Evolutionary conservation across 202 grass and related monocot genomes (phyloP), one percentile per base, ranked within the genome.

Genomic region (Setaria viridis): DNA sequence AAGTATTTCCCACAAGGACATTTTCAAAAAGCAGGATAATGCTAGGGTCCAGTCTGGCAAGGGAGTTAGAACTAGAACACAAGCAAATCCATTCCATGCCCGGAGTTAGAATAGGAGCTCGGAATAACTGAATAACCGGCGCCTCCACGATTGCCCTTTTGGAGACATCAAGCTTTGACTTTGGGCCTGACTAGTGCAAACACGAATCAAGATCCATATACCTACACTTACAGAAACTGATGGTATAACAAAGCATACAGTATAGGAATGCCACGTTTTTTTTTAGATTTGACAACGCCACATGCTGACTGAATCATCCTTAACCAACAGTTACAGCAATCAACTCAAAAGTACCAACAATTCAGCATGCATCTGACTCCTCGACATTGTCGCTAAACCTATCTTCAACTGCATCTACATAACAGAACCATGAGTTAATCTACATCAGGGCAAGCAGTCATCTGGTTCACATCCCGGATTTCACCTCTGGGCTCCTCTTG

Each of bases 401-500:
- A 86, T n/a, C 35, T 2, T 0, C 33, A 16, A 64, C 46, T 3
- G 59, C 69, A 80, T 84, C 50, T 88, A 85, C 80, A 80, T 2
- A 62, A 78, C 9, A 63, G 54, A 59, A 82, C 70, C 19, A 75
- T 17, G 17, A 84, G 62, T 51, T 15, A 86, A 80, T 70, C 79
- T 81, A 81, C 79, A 70, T 7, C 16, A 67, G 62, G 37, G 12
- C 63, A 45, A 70, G 42, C 39, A 72, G 79, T 12, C 69, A 62
- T 70, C 51, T 55, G 46, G 12, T 60, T 72, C 70, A 54, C 17
- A 67, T 29, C 79, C 35, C 4, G 0, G 62, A 39, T 32, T 83
- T 88, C 79, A 88, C 57, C 88, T 83, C 86, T 87, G 79, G 66
- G 54, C 83, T 41, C 66, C 84, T 81, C 83, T 80, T 11, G 82